phyloP scores from a whole-genome alignment of 2,329 filamentous ascomycete genomes.

The Penicillium fuscoglaucum region DNA sequence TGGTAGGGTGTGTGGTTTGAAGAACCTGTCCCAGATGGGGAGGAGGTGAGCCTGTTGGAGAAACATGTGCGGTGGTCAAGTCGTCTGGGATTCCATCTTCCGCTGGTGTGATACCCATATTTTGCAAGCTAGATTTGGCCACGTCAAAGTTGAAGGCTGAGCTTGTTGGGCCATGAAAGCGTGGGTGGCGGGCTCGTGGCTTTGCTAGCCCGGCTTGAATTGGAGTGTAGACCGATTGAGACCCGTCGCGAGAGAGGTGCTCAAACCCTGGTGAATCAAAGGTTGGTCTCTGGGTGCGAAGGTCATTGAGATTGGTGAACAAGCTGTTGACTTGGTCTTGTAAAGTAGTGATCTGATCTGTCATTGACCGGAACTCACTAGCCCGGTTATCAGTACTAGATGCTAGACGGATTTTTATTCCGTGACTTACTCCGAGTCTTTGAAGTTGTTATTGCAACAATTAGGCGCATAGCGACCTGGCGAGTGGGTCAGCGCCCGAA shows the following conservation, averaged over 20 bases:
- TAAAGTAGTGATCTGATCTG: slow-evolving; percentile 68
- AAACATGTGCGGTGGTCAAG: slow-evolving; percentile 52
- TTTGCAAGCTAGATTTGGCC: slow-evolving; percentile 81
- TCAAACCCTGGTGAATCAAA: slow-evolving; percentile 39
- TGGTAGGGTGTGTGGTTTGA: slow-evolving; percentile 46
- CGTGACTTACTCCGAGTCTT: slow-evolving; percentile 70
- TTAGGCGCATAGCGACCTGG: slow-evolving; percentile 63
- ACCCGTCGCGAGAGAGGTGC: slow-evolving; percentile 40
- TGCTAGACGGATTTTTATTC: background rate
- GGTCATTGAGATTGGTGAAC: slow-evolving; percentile 67
- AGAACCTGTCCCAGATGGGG: slow-evolving; percentile 35
- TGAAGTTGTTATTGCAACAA: slow-evolving; percentile 74
- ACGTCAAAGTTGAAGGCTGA: slow-evolving; percentile 82
- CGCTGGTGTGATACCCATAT: slow-evolving; percentile 75
- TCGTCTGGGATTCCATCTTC: slow-evolving; percentile 64
- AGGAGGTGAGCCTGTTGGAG: slow-evolving; percentile 51
- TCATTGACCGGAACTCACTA: slow-evolving; percentile 79
- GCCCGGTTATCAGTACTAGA: slow-evolving; percentile 3
- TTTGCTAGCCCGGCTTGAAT: slow-evolving; percentile 47
- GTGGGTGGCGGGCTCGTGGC: slow-evolving; percentile 57
- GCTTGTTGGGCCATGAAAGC: slow-evolving; percentile 83
- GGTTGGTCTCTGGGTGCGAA: slow-evolving; percentile 54
- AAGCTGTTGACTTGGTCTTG: slow-evolving; percentile 83
- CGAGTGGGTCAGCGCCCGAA: slow-evolving; percentile 5
- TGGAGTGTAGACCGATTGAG: slow-evolving; percentile 40